These are phyloP conservation scores for Dictyostelium citrinum DNA, from an alignment of 78 protist species.

Conservation along the genomic window DNA sequence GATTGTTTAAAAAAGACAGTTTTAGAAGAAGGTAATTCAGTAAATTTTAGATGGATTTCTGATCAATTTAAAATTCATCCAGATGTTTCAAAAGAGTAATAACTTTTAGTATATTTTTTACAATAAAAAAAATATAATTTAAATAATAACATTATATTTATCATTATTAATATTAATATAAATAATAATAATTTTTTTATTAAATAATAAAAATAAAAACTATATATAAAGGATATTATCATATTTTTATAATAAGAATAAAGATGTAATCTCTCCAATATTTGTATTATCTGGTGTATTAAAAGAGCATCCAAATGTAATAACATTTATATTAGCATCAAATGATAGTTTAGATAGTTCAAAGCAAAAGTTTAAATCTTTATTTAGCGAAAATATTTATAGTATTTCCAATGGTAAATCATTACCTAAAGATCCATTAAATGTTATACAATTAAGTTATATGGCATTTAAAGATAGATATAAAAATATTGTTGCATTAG, in stretches of 20 bases:
- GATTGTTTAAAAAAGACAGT: not conserved
- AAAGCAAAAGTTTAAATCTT: conserved; percentile 13
- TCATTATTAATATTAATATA: not conserved
- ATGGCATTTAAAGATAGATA: not conserved
- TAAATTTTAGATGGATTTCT: conserved; percentile 32
- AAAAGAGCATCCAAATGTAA: conserved; percentile 11
- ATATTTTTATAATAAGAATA: conserved; percentile 19
- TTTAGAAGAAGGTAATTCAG: conserved; percentile 5
- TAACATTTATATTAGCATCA: not conserved
- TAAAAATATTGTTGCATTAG: conserved; percentile 14
- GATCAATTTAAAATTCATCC: conserved; percentile 44
- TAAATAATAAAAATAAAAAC: too few species aligned
- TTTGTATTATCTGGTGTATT: conserved; percentile 40
- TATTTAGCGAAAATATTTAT: conserved; percentile 22
- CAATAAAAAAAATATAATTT: not conserved
- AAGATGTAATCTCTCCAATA: conserved; percentile 6
- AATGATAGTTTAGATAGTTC: conserved; percentile 10
- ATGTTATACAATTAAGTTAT: not conserved
- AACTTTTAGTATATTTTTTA: not conserved
- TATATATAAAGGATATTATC: conserved; percentile 39
- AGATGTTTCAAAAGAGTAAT: conserved; percentile 52
- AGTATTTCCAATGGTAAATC: conserved; percentile 35
- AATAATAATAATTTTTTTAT: not conserved
- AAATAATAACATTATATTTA: too few species aligned
- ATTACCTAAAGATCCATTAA: conserved; percentile 21